Conservation (phyloP, 176 grass and related monocot genomes). For the Phyllostachys edulis region DNA sequence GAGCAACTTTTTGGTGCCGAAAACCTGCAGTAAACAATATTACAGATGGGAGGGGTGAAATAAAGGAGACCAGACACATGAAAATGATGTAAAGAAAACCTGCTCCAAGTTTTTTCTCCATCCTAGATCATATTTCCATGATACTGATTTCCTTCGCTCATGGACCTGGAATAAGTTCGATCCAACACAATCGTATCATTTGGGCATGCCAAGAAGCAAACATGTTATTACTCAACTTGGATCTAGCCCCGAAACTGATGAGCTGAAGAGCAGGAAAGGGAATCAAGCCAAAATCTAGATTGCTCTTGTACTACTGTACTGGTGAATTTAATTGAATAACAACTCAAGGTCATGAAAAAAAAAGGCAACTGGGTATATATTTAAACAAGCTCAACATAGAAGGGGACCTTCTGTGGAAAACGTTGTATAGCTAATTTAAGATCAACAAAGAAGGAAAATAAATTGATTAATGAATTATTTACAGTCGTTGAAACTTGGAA, state of each 20-base stretch:
- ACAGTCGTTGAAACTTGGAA: background rate
- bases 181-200: slow-evolving; percentile 6
- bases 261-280: background rate
- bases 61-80: background rate
- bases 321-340: background rate
- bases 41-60: background rate
- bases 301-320: background rate
- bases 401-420: background rate
- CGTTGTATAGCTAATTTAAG: background rate
- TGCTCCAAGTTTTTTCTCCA: slow-evolving; percentile 86
- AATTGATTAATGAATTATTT: background rate
- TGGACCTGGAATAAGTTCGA: slow-evolving; percentile 54
- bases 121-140: slow-evolving; percentile 81
- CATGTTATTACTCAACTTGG: background rate
- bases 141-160: slow-evolving; percentile 57
- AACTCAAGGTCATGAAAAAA: slow-evolving; percentile 8
- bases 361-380: background rate
- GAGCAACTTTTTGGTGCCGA: slow-evolving; percentile 73
- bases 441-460: background rate
- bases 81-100: slow-evolving; percentile 30
- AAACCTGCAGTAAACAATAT: slow-evolving; percentile 52
- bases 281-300: background rate
- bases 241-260: background rate
- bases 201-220: background rate
- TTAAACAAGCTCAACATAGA: background rate